A percentile compares a stretch with the other conserved stretches of the same genome.
Conservation (phyloP, 495 filamentous ascomycete species). For the Neurospora tetraspora region DNA sequence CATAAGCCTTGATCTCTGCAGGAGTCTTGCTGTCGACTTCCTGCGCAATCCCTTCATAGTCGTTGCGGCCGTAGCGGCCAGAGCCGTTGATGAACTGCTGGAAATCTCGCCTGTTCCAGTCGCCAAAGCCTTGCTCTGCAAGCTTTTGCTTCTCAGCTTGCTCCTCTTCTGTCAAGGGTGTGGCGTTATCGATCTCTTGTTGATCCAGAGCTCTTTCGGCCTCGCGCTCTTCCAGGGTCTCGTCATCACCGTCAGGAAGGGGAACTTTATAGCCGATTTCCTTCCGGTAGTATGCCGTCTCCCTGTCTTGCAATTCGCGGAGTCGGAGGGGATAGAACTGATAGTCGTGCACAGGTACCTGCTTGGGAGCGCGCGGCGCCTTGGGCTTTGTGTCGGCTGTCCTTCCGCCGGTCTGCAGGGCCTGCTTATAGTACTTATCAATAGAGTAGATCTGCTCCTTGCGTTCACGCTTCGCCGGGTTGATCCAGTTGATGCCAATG, state of each 20-base stretch:
- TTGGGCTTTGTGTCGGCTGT: conserved; percentile 87
- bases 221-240: conserved; percentile 71
- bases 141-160: conserved; percentile 70
- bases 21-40: conserved; percentile 88
- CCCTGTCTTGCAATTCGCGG: conserved; percentile 84
- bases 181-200: conserved; percentile 83
- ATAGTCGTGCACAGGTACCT: conserved; percentile 85
- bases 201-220: conserved; percentile 84
- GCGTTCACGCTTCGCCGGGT: conserved; percentile 94
- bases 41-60: conserved; percentile 72
- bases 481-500: conserved; percentile 94
- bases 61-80: conserved; percentile 78
- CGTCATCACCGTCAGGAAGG: conserved; percentile 73
- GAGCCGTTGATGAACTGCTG: conserved; percentile 95
- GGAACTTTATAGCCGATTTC: conserved; percentile 90
- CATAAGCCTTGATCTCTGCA: conserved; percentile 78
- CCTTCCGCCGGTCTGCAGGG: conserved; percentile 73
- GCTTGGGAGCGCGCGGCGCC: conserved; percentile 91
- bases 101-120: conserved; percentile 96
- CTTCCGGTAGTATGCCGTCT: conserved; percentile 92
- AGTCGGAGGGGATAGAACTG: conserved; percentile 87
- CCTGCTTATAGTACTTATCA: conserved; percentile 96
- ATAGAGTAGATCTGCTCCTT: conserved; percentile 98
- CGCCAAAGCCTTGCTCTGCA: conserved; percentile 74
- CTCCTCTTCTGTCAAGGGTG: conserved; percentile 82